A percentile compares a stretch with the other conserved stretches of the same genome.
These are phyloP conservation scores for Solanum dulcamara DNA, from an alignment of 257 asterid species.

Conservation along the genomic window DNA sequence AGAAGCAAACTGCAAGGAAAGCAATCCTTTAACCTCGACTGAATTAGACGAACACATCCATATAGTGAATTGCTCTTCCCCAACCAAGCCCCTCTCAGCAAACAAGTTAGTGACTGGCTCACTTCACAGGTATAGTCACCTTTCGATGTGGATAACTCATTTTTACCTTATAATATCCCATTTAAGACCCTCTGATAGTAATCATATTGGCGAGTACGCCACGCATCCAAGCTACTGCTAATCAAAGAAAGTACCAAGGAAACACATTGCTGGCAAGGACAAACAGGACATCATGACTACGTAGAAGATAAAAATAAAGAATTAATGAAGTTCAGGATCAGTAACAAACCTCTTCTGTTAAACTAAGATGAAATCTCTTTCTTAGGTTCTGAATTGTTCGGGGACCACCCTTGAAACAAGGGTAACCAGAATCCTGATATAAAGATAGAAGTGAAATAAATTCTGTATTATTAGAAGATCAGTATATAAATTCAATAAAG, in stretches of 20 bases:
- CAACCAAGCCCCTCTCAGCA: neutral
- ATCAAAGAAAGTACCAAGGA: conserved; percentile 97
- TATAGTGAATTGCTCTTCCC: neutral
- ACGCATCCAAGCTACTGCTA: conserved; percentile 99
- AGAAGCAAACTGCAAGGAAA: neutral
- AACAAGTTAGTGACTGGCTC: neutral
- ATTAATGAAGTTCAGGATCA: neutral
- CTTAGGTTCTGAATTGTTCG: conserved; percentile 94
- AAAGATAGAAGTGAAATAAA: neutral
- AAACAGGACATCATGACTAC: conserved; percentile 3
- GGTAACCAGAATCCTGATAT: conserved; percentile 89
- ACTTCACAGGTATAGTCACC: conserved; percentile 7
- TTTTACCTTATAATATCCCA: conserved; percentile 68
- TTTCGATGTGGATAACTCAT: neutral
- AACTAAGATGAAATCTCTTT: conserved; percentile 92
- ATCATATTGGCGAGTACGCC: conserved; percentile 98
- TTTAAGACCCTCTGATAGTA: conserved; percentile 93
- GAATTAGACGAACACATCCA: neutral
- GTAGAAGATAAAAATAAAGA: neutral
- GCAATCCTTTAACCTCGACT: neutral
- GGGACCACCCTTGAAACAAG: conserved; percentile 97
- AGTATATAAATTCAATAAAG: neutral
- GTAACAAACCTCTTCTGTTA: conserved; percentile 90
- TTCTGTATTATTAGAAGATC: neutral
- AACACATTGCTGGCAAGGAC: conserved; percentile 78